Conservation (phyloP, 73 alveolate species). For the Tetrahymena borealis region DNA sequence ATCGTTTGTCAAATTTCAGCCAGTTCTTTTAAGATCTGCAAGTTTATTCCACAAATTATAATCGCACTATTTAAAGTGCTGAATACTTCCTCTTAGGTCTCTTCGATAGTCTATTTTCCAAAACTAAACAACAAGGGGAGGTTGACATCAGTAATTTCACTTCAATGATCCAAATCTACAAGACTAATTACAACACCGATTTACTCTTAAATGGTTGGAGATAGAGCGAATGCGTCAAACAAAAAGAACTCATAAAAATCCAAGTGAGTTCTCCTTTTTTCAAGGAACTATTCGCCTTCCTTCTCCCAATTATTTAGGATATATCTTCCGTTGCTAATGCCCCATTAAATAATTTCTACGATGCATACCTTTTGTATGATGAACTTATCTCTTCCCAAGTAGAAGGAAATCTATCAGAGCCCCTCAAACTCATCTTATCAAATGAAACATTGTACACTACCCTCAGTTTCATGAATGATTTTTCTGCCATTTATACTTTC, state of each 20-base stretch:
- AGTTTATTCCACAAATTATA: not conserved
- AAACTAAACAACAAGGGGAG: not conserved
- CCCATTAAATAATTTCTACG: not conserved
- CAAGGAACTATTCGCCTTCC: not conserved
- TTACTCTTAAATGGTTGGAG: not conserved
- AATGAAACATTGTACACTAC: not conserved
- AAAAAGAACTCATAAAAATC: not conserved
- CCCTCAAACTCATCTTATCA: not conserved
- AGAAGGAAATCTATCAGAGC: not conserved
- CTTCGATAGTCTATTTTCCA: not conserved
- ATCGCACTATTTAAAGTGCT: not conserved
- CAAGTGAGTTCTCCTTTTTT: not conserved
- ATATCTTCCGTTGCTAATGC: not conserved
- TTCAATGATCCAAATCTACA: not conserved
- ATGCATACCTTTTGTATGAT: not conserved
- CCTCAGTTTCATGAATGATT: not conserved
- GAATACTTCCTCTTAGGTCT: not conserved
- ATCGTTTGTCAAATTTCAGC: not conserved
- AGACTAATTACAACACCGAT: not conserved
- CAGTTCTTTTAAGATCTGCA: not conserved
- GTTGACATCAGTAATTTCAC: not conserved
- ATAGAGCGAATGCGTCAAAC: not conserved
- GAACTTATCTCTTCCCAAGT: not conserved
- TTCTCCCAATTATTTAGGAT: not conserved
- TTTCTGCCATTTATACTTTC: not conserved